Percentiles rank a stretch among this genome's conserved stretches.
Evolutionary conservation across 306 rosid genomes (phyloP).

Genomic region (Vigna angularis): DNA sequence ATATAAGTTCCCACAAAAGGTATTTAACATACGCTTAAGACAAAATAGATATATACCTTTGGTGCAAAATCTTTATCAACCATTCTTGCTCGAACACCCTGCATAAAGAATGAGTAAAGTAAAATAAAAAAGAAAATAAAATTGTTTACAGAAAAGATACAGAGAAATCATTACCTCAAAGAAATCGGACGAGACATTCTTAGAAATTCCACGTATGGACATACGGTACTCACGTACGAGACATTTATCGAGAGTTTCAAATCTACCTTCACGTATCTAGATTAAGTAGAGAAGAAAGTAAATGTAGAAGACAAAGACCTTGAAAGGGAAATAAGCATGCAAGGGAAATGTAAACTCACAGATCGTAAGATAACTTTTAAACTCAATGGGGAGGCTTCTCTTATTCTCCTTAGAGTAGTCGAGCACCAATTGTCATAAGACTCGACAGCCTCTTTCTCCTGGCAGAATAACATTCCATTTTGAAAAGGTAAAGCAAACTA

Average conservation of each 20-base stretch:
- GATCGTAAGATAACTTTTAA: slow-evolving; percentile 85
- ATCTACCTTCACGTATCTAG: slow-evolving; percentile 96
- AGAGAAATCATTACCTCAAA: slow-evolving; percentile 66
- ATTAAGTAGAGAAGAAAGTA: slow-evolving; percentile 41
- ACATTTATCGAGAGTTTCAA: slow-evolving; percentile 85
- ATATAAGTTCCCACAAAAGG: not conserved
- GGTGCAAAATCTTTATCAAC: slow-evolving; percentile 93
- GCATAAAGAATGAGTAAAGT: slow-evolving; percentile 24
- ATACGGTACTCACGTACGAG: slow-evolving; percentile 84
- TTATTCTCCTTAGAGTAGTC: slow-evolving; percentile 62
- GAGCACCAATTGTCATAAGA: slow-evolving; percentile 72
- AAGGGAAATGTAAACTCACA: slow-evolving; percentile 61
- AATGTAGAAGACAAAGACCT: slow-evolving; percentile 14
- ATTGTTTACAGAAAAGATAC: slow-evolving; percentile 20
- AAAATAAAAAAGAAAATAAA: slow-evolving; percentile 25
- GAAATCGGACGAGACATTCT: slow-evolving; percentile 72
- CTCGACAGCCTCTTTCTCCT: slow-evolving; percentile 83
- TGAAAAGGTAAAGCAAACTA: slow-evolving; percentile 30
- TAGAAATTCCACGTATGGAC: slow-evolving; percentile 67
- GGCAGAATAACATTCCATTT: slow-evolving; percentile 45
- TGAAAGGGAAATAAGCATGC: slow-evolving; percentile 33
- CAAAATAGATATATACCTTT: slow-evolving; percentile 64
- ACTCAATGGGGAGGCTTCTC: slow-evolving; percentile 91
- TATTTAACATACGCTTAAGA: not conserved
- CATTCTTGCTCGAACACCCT: slow-evolving; percentile 93